phyloP scores from a whole-genome alignment of 352 stramenopile species.

The Phytophthora kernoviae region DNA sequence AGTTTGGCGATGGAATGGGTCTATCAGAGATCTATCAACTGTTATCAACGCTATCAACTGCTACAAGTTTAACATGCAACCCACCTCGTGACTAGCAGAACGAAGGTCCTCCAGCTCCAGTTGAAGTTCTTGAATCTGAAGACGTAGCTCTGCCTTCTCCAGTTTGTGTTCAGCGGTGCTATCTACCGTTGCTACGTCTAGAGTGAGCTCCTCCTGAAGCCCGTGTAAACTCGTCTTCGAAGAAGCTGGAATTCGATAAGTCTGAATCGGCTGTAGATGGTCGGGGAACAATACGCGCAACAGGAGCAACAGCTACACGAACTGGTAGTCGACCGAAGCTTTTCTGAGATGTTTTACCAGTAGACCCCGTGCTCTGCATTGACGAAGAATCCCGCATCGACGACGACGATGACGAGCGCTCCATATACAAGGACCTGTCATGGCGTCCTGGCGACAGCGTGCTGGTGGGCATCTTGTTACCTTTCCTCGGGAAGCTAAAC shows the following conservation, averaged over 20 bases:
- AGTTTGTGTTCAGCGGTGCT: slow-evolving; percentile 7
- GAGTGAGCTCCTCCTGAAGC: not conserved
- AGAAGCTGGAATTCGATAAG: not conserved
- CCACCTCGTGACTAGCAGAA: slow-evolving; percentile 21
- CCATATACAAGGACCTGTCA: slow-evolving; percentile 2
- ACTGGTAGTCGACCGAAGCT: slow-evolving; percentile 24
- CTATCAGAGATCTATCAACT: not conserved
- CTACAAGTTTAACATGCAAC: not conserved
- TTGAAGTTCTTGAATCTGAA: slow-evolving; percentile 11
- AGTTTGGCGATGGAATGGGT: not conserved
- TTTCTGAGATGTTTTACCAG: slow-evolving; percentile 18
- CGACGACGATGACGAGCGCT: slow-evolving; percentile 23
- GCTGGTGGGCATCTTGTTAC: slow-evolving; percentile 1
- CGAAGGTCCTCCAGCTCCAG: slow-evolving; percentile 24
- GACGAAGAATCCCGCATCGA: slow-evolving; percentile 15
- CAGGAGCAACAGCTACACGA: slow-evolving; percentile 13
- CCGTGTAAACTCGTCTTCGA: slow-evolving; percentile 5
- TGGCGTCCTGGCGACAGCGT: slow-evolving; percentile 3
- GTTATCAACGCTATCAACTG: too few species aligned
- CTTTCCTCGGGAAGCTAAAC: too few species aligned
- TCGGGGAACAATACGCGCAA: slow-evolving; percentile 1
- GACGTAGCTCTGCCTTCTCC: slow-evolving; percentile 11
- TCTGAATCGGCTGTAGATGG: not conserved
- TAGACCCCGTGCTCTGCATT: slow-evolving; percentile 9
- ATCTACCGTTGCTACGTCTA: slow-evolving; percentile 5